Evolutionary conservation across 2,329 filamentous ascomycete species (phyloP), one percentile per base, ranked within the genome.

Genomic region (Alternaria panax): DNA sequence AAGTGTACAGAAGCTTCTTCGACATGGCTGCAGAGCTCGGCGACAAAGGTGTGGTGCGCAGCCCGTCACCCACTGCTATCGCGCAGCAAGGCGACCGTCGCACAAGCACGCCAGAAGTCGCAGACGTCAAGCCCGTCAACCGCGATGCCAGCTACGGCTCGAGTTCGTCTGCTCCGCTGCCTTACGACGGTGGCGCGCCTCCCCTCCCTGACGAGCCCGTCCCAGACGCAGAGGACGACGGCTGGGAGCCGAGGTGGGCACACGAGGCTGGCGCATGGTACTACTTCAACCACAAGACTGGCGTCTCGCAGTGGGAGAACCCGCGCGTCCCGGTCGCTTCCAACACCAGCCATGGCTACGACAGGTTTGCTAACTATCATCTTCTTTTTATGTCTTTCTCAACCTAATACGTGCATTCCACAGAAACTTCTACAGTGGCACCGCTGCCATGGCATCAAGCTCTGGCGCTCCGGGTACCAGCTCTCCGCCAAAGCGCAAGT

Each of bases 221-320:
- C 27, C 73, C 71, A 63, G 57, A 53, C 32, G 59, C 57, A 22
- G 76, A 83, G 53, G 84, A 89, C 58, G 86, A 90, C 75, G 93
- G 93, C 59, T 97, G 93, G 93, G 88, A 91, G 59, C 88, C 88
- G 34, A 83, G 91, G 59, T 96, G 91, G 91, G 92, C 96, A 69
- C 79, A 85, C 24, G 83, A 77, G 51, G 84, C 85, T 2, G 85
- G 89, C 64, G 85, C 87, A 5, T 96, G 88, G 81, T 96, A 92
- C 80, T 97, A 96, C 80, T 88, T 89, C 82, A 97, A 96, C 76
- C 88, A 89, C 67, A 89, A 91, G 76, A 95, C 91, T 4, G 85
- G 81, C 86, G 59, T 88, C 88, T 54, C 63, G 30, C 92, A 95
- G 73, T 95, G 92, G 90, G 90, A 94, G 34, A 97, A 97, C 71